Percentiles rank a stretch among this genome's conserved stretches.
These are phyloP conservation scores for Fraxinus anomala DNA, from an alignment of 257 asterid species.

Conservation along the genomic window DNA sequence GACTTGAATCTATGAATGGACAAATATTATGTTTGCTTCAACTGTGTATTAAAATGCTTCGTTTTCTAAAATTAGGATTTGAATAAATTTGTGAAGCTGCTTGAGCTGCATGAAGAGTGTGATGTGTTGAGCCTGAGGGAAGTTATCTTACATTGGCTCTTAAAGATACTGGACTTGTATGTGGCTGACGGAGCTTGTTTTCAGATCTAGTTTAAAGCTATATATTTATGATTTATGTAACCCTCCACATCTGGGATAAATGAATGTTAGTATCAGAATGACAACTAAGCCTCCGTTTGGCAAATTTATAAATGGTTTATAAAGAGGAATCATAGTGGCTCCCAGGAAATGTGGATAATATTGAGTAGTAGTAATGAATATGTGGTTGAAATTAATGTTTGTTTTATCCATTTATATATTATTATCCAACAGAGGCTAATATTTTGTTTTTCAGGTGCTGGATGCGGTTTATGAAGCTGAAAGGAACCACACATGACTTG, in stretches of 20 bases:
- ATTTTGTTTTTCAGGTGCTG: conserved; percentile 26
- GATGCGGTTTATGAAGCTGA: conserved; percentile 25
- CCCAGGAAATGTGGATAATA: too few relatives aligned
- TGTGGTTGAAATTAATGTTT: too few relatives aligned
- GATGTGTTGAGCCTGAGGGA: neutral
- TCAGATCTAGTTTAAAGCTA: neutral
- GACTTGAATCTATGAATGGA: neutral
- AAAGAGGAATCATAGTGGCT: neutral
- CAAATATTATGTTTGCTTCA: neutral
- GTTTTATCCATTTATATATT: too few relatives aligned
- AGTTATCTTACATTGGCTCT: neutral
- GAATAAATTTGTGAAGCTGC: neutral
- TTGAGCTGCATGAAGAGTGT: neutral
- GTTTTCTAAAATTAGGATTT: neutral
- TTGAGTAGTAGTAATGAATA: too few relatives aligned
- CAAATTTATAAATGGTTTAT: neutral
- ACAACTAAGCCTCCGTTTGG: neutral
- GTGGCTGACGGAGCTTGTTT: neutral
- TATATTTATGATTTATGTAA: neutral
- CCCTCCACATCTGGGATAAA: neutral
- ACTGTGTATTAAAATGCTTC: neutral
- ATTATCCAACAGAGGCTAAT: neutral
- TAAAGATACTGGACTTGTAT: neutral
- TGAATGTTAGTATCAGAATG: neutral
- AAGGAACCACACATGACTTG: conserved; percentile 24